Evolutionary conservation across 1,139 yeast genomes (phyloP), one percentile per base, ranked within the genome.

Genomic region (Blastobotrys apis): DNA sequence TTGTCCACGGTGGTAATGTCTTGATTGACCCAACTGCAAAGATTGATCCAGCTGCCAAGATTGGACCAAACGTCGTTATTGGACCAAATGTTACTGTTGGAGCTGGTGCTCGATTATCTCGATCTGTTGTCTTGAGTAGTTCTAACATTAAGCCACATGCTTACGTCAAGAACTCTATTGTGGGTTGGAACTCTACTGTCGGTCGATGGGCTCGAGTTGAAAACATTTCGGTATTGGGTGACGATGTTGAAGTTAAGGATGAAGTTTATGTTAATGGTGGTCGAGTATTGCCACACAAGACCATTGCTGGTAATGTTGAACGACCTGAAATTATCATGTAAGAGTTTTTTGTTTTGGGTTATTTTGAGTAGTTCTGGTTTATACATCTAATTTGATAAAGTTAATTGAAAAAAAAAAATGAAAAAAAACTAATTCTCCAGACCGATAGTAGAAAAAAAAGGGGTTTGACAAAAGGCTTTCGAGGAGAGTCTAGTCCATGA

Each of bases 141-240:
- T 87, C 97, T 48, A 78, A 78, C 64, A 86, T 94, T 66, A 87
- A 86, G 73, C 97, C 90, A 68, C 98, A 94, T 72, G 96, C 98
- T 59, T 86, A 94, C 84, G 94, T 94, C 62, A 90, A 92, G 73
- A 84, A 94, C 63, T 85, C 98, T 62, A 92, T 94, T 69, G 95
- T 94, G 57, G 99, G 99, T 60, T 94, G 99, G 99, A 84, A 88
- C 78, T 90, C 97, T 52, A 85, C 90, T 63, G 90, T 94, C 61
- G 99, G 99, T 68, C 82, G 81, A 71, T 92, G 99, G 99, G 95
- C 97, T 54, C 88, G 99, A 77, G 81, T 94, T 56, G 98, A 92
- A 73, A 95, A 96, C 73, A 86, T 82, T 60, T 86, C 97, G 53
- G 98, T 94, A 50, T 80, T 94, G 64, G 99, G 98, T 73, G 99